A percentile compares a stretch with the other conserved stretches of the same genome.
Evolutionary conservation across 2,329 filamentous ascomycete genomes (phyloP).

Genomic region (Geosmithia putterillii): DNA sequence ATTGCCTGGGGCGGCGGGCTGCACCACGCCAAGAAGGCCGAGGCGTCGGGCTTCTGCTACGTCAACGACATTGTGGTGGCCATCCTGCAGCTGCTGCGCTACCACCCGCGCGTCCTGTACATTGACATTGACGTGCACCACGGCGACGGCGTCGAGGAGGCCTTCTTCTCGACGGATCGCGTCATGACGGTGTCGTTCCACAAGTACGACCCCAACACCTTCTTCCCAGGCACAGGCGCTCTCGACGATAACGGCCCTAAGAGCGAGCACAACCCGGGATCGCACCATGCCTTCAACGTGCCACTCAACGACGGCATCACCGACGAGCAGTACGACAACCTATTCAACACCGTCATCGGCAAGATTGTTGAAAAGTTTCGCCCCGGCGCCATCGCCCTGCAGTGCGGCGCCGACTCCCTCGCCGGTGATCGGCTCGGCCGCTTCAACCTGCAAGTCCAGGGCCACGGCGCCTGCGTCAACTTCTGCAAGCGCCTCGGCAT

Average conservation of each 20-base stretch:
- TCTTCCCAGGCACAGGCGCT: slow-evolving; percentile 86
- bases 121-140: slow-evolving; percentile 93
- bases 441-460: slow-evolving; percentile 94
- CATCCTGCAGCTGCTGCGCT: slow-evolving; percentile 75
- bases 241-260: slow-evolving; percentile 75
- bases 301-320: slow-evolving; percentile 85
- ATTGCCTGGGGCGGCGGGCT: slow-evolving; percentile 96
- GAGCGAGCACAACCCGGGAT: slow-evolving; percentile 73
- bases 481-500: slow-evolving; percentile 73
- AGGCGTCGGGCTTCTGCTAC: slow-evolving; percentile 95
- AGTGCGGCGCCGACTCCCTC: slow-evolving; percentile 90
- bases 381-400: slow-evolving; percentile 84
- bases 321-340: slow-evolving; percentile 73
- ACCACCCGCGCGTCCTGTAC: slow-evolving; percentile 78
- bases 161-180: slow-evolving; percentile 78
- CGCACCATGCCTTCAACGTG: slow-evolving; percentile 83
- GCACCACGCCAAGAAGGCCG: slow-evolving; percentile 89
- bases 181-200: slow-evolving; percentile 94
- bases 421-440: slow-evolving; percentile 87
- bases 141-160: slow-evolving; percentile 82
- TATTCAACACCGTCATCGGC: slow-evolving; percentile 74
- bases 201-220: slow-evolving; percentile 75
- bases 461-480: slow-evolving; percentile 81
- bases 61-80: slow-evolving; percentile 97
- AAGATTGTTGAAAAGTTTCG: slow-evolving; percentile 71